Evolutionary conservation across 2,329 filamentous ascomycete genomes (phyloP), one percentile per base, ranked within the genome.

Genomic region (Aureobasidium zeae): DNA sequence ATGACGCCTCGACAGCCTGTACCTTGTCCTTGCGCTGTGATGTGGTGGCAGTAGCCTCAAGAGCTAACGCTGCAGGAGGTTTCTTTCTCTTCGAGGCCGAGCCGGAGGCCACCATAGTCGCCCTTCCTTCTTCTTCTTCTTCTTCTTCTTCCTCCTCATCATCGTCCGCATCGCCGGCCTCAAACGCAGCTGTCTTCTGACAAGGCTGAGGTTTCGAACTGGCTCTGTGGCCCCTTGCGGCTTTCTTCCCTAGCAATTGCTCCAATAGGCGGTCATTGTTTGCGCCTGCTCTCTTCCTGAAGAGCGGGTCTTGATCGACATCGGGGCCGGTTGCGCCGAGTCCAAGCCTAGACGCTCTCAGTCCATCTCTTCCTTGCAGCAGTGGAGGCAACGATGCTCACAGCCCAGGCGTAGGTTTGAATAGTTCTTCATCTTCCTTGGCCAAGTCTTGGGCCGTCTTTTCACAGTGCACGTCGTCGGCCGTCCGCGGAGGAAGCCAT

Each of bases 391-490:
- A 21, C n/a, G 13, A 20, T 25, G 55, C 63, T 37, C 60, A 77
- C 74, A 67, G 67, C 54, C 77, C 72, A 16, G 73, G 71, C 3
- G 69, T 68, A 26, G 68, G 63, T 12, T 62, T 67, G 51, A 74
- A 74, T 28, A 74, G 64, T 48, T 72, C 70, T 52, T 73, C 64
- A 48, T 78, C 74, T 35, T 76, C 71, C 30, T 64, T 59, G 45
- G 70, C 64, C 13, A 67, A 54, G 48, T 72, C 65, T 45, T 67
- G 61, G 25, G 66, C 58, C 15, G 66, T 58, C 50, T 66, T 68
- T 42, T 56, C 52, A 47, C 61, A 55, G 41, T 57, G 51, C 36
- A 57, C 51, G 35, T 67, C 63, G 16, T 63, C 57, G n/a, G 57
- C 45, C 5, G 65, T 57, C 45, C 61, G 63, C n/a, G 69, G 58